A percentile compares a stretch with the other conserved stretches of the same genome.
Conservation (phyloP, 2,329 filamentous ascomycete species). For the Orbilia brochopaga region DNA sequence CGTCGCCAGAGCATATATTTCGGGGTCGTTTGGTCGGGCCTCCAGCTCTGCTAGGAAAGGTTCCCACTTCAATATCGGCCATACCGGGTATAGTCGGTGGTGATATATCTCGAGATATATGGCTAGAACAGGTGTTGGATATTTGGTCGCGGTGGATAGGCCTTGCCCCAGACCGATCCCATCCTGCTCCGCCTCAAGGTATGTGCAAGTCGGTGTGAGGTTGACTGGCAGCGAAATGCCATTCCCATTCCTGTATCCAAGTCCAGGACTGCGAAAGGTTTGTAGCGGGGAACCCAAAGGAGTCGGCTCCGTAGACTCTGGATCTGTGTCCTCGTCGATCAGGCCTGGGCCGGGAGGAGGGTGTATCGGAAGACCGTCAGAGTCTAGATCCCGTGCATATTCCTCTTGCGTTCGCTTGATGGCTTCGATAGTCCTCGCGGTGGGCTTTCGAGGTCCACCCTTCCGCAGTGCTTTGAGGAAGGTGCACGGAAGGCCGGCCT, state of each 20-base stretch:
- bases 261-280: slow-evolving; percentile 15
- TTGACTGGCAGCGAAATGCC: background rate
- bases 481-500: slow-evolving; percentile 62
- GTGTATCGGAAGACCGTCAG: slow-evolving; percentile 17
- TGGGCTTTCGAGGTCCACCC: slow-evolving; percentile 61
- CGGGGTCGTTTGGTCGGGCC: slow-evolving; percentile 38
- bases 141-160: slow-evolving; percentile 30
- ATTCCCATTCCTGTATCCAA: slow-evolving; percentile 17
- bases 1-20: slow-evolving; percentile 41
- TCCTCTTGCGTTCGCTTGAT: slow-evolving; percentile 57
- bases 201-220: slow-evolving; percentile 28
- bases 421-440: slow-evolving; percentile 60
- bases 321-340: slow-evolving; percentile 39
- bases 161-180: slow-evolving; percentile 38
- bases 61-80: slow-evolving; percentile 48
- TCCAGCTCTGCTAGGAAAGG: slow-evolving; percentile 24
- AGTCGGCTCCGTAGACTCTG: slow-evolving; percentile 37
- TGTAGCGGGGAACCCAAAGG: slow-evolving; percentile 25
- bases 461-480: slow-evolving; percentile 61
- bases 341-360: background rate
- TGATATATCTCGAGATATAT: slow-evolving; percentile 49
- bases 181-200: slow-evolving; percentile 44
- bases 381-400: slow-evolving; percentile 27
- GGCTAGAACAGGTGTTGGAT: slow-evolving; percentile 34
- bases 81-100: slow-evolving; percentile 44